A percentile compares a stretch with the other conserved stretches of the same genome.
Evolutionary conservation across 768 basidiomycete species (phyloP).

Genomic region (Gelatoporia subvermispora): DNA sequence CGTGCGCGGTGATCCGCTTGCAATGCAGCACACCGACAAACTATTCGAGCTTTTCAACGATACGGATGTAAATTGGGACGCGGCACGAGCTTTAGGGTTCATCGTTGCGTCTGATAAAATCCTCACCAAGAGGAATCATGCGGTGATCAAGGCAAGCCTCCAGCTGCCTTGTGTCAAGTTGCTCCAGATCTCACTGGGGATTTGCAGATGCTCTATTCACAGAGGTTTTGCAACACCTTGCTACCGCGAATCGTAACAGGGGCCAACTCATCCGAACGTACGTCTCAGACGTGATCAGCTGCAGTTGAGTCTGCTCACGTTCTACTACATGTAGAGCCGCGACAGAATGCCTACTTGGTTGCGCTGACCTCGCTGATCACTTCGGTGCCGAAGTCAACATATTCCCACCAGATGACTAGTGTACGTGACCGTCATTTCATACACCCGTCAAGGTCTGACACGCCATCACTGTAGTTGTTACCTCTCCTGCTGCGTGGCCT

Average conservation of each 20-base stretch:
- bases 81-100: constrained; percentile 70
- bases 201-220: constrained; percentile 64
- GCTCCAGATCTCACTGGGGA: background rate
- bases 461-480: constrained; percentile 55
- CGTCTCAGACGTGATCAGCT: constrained; percentile 15
- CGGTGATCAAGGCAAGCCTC: constrained; percentile 61
- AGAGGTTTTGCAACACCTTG: constrained; percentile 67
- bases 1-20: constrained; percentile 62
- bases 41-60: constrained; percentile 74
- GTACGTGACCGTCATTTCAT: constrained; percentile 30
- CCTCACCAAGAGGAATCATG: constrained; percentile 73
- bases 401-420: constrained; percentile 59
- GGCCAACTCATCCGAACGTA: constrained; percentile 52
- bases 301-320: too few species aligned
- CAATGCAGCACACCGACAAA: constrained; percentile 50
- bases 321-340: constrained; percentile 35
- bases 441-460: background rate
- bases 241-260: constrained; percentile 73
- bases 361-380: constrained; percentile 80
- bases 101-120: constrained; percentile 57
- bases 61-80: constrained; percentile 57
- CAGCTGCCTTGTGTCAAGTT: background rate
- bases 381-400: constrained; percentile 72
- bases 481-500: constrained; percentile 85
- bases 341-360: constrained; percentile 66